Conservation (phyloP, 495 filamentous ascomycete species). For the Astrocystis sublimbata region DNA sequence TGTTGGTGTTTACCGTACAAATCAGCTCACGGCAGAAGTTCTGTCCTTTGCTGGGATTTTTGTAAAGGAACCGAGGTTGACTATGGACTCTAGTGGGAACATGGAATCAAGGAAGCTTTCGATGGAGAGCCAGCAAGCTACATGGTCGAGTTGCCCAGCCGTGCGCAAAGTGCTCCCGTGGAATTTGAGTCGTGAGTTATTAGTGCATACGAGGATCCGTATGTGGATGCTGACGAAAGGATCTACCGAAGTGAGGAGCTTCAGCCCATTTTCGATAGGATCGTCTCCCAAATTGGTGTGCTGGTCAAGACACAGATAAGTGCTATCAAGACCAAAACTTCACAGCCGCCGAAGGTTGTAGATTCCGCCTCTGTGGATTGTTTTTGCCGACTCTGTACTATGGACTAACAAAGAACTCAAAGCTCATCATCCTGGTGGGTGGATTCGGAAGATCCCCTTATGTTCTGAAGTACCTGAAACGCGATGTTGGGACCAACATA, state of each 20-base stretch:
- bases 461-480: background rate
- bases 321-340: background rate
- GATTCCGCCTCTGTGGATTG: background rate
- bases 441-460: constrained; percentile 10
- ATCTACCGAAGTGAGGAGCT: background rate
- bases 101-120: constrained; percentile 4
- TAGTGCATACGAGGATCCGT: background rate
- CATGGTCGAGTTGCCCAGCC: background rate
- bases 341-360: background rate
- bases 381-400: background rate
- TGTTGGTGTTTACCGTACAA: background rate
- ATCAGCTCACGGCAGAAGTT: background rate
- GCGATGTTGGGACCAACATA: background rate
- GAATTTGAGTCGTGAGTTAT: background rate
- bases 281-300: background rate
- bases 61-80: background rate
- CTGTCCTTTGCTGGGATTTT: too few relatives aligned
- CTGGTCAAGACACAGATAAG: background rate
- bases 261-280: background rate
- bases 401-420: background rate
- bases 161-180: background rate
- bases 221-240: background rate
- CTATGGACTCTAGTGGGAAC: background rate
- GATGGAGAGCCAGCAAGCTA: background rate
- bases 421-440: constrained; percentile 11